Evolutionary conservation across 1,284 basidiomycete species (phyloP), one percentile per base, ranked within the genome.

Genomic region (Leccinum variabile): DNA sequence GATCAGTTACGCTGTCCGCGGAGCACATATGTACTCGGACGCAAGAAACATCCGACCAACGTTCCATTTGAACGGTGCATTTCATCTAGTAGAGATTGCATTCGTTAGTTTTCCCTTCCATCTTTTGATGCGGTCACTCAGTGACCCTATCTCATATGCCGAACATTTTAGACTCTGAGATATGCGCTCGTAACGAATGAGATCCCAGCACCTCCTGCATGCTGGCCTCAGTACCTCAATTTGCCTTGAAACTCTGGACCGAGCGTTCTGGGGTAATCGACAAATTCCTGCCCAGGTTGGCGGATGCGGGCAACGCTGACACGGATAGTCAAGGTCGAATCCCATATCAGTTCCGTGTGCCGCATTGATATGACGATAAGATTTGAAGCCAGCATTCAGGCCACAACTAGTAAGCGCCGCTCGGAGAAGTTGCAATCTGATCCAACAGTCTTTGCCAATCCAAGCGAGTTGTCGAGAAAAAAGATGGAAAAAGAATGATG

Each of bases 401-500:
- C 33, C 11, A 9, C 46, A 55, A 59, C 52, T 58, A 16, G 35
- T 6, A 50, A 28, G 13, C 39, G 46, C 18, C 30, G 35, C 49
- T 16, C 35, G 11, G 33, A 28, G 30, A 39, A 18, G 28, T 35
- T 56, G 32, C 53, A 55, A 55, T 54, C 57, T 41, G 59, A 55
- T 61, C 11, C 57, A 50, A 49, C 16, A 22, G 18, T 50, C 22
- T 18, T 22, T 64, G 32, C 62, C 56, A 13, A 14, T 57, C 60
- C 41, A 11, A 59, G 64, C 1, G 9, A n/a, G 60, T 1, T 13
- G 11, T 54, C 33, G 4, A 14, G 30, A 46, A 41, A 58, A 54
- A 56, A 25, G 56, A 60, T 57, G 33, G 41, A 56, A 13, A 56
- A 6, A 16, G 16, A 39, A 16, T 35, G 14, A 39, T 16, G 14